phyloP scores from a whole-genome alignment of 1,139 yeast species.

The Scheffersomyces quercinus region DNA sequence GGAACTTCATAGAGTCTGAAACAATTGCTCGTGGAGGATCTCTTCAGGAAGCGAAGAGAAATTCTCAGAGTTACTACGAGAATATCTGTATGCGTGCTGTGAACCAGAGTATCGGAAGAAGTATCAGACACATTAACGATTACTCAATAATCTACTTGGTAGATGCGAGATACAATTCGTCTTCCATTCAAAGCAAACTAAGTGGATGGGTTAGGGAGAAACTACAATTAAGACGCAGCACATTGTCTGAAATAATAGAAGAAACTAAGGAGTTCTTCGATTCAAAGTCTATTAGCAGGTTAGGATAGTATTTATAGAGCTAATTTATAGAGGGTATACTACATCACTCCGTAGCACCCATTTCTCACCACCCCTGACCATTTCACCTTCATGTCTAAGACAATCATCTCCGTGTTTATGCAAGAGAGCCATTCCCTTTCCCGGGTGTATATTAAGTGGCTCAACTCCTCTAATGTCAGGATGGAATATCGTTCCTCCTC shows the following conservation, averaged over 20 bases:
- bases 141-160: constrained; percentile 74
- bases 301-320: not conserved
- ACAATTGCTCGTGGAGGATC: constrained; percentile 43
- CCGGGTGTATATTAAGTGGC: constrained; percentile 45
- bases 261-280: constrained; percentile 28
- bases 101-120: constrained; percentile 91
- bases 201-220: constrained; percentile 76
- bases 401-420: constrained; percentile 73
- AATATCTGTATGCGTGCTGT: constrained; percentile 90
- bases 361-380: constrained; percentile 54
- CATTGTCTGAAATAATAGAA: constrained; percentile 13
- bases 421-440: constrained; percentile 58
- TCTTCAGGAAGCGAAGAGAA: constrained; percentile 37
- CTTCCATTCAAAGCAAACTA: constrained; percentile 58
- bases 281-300: constrained; percentile 9
- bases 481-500: constrained; percentile 67
- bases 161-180: constrained; percentile 59
- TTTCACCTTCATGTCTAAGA: constrained; percentile 58
- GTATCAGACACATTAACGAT: constrained; percentile 82
- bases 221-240: constrained; percentile 10
- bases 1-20: constrained; percentile 60
- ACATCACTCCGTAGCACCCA: constrained; percentile 70
- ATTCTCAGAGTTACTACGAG: constrained; percentile 70
- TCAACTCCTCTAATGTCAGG: constrained; percentile 26
- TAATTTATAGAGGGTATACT: constrained; percentile 24